phyloP scores from a whole-genome alignment of 192 early-diverging fungal genomes.

The Coemansia sp. region DNA sequence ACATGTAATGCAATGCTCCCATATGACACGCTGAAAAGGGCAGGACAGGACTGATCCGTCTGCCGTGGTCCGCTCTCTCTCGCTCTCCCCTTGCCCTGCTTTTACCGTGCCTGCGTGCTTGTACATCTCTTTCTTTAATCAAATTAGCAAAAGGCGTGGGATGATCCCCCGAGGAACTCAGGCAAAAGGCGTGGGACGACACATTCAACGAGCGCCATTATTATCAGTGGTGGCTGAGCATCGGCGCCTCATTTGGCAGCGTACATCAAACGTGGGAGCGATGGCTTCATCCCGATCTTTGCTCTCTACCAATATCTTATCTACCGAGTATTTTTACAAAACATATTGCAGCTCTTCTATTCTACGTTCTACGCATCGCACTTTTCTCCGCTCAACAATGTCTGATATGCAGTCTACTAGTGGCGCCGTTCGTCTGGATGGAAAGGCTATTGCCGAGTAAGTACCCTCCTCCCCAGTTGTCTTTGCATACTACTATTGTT shows the following conservation, averaged over 20 bases:
- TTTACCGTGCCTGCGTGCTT: background rate
- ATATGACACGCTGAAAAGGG: background rate
- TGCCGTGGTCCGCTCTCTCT: background rate
- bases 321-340: background rate
- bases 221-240: background rate
- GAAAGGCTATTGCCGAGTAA: constrained; percentile 44
- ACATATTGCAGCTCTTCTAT: constrained; percentile 4
- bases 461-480: background rate
- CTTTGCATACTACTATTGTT: background rate
- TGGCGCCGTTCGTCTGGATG: constrained; percentile 29
- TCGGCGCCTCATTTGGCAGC: background rate
- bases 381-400: constrained; percentile 12
- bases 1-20: background rate
- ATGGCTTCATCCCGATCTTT: background rate
- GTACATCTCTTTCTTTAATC: background rate
- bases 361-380: constrained; percentile 7
- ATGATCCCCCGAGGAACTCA: background rate
- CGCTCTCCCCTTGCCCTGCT: background rate
- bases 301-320: background rate
- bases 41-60: background rate
- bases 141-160: background rate
- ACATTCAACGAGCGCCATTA: constrained; percentile 3
- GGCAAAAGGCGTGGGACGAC: background rate
- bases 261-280: constrained; percentile 4
- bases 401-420: constrained; percentile 13